Evolutionary conservation across 768 basidiomycete genomes (phyloP).

Genomic region (Brasilioporus rufonigricans): DNA sequence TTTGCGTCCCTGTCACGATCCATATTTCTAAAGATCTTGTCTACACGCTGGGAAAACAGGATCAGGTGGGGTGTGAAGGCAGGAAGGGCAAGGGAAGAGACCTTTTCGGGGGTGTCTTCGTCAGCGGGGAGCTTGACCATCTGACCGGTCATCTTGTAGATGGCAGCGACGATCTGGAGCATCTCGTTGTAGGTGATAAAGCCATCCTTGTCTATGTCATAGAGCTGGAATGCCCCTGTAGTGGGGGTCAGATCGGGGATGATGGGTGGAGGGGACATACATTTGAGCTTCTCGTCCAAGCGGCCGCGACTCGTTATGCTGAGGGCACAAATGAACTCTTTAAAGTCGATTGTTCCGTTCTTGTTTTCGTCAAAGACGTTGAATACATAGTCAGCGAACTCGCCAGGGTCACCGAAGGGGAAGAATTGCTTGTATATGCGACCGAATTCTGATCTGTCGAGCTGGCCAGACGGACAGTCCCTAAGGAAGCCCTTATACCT

Average conservation of each 20-base stretch:
- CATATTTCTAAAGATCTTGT: slow-evolving; percentile 99
- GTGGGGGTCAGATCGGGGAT: slow-evolving; percentile 16
- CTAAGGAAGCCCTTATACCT: slow-evolving; percentile 99
- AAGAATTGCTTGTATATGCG: slow-evolving; percentile 99
- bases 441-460: slow-evolving; percentile 94
- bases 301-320: slow-evolving; percentile 91
- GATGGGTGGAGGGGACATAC: slow-evolving; percentile 46
- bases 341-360: slow-evolving; percentile 98
- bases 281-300: slow-evolving; percentile 97
- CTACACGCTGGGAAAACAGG: slow-evolving; percentile 68
- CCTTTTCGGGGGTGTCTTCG: slow-evolving; percentile 99
- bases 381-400: slow-evolving; percentile 98
- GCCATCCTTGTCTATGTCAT: slow-evolving; percentile 98
- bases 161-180: slow-evolving; percentile 95
- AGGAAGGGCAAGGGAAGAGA: slow-evolving; percentile 26
- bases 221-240: slow-evolving; percentile 98
- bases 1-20: slow-evolving; percentile 92
- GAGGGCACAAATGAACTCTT: slow-evolving; percentile 98
- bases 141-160: slow-evolving; percentile 99
- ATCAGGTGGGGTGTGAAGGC: slow-evolving; percentile 9
- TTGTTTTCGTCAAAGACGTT: slow-evolving; percentile 95
- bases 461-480: slow-evolving; percentile 95
- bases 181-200: slow-evolving; percentile 98
- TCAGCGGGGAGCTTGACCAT: slow-evolving; percentile 99
- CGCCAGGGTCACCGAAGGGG: slow-evolving; percentile 95